Conservation (phyloP, 2,329 filamentous ascomycete genomes). For the Metarhizium guizhouense region DNA sequence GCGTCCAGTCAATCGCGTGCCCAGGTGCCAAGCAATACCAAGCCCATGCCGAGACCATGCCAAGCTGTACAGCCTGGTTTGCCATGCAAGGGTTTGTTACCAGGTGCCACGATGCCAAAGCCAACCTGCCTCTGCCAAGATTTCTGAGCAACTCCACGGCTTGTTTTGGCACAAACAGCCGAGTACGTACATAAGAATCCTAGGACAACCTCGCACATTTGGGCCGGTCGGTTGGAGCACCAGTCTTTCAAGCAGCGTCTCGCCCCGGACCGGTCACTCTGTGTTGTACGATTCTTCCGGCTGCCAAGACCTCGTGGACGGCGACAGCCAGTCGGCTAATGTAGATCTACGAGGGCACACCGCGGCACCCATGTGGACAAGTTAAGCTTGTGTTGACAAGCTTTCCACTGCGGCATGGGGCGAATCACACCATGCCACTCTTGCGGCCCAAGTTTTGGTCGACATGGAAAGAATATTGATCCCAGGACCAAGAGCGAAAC, state of each 20-base stretch:
- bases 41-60: conserved; percentile 6
- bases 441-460: background rate
- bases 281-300: background rate
- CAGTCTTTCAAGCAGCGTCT: background rate
- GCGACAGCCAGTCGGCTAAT: background rate
- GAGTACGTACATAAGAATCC: too few species aligned
- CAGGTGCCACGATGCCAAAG: background rate
- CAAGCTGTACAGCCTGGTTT: background rate
- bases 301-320: background rate
- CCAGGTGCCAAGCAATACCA: conserved; percentile 2
- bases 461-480: background rate
- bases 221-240: too few species aligned
- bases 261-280: background rate
- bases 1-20: background rate
- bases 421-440: background rate
- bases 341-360: background rate
- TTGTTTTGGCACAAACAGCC: too few species aligned
- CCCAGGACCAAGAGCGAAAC: background rate
- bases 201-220: too few species aligned
- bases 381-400: background rate
- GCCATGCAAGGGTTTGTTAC: background rate
- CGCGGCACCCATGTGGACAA: background rate
- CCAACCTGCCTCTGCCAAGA: background rate
- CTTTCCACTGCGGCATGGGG: background rate
- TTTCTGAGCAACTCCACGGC: background rate